Evolutionary conservation across 2,329 filamentous ascomycete genomes (phyloP), one percentile per base, ranked within the genome.

Genomic region (Penicillium italicum): DNA sequence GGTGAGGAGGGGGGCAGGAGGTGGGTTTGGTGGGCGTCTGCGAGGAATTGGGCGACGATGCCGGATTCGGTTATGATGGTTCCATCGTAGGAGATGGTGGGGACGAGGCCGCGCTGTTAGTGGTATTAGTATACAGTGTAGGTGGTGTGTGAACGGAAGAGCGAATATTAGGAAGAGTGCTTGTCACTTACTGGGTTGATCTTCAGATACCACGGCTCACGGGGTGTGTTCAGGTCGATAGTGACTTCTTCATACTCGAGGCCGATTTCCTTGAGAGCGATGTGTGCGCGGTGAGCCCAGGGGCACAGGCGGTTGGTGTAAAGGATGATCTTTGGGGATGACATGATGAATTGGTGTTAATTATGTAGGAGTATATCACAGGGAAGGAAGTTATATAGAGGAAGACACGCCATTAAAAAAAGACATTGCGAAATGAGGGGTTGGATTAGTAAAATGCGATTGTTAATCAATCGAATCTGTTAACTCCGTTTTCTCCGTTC

Each of bases 251-350:
- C 85, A 65, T 84, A 89, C 0, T 82, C 77, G 30, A 91, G 68
- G 11, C 79, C 79, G 12, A 88, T 80, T 67, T 91, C 88, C 30
- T 81, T 79, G 26, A 91, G 80, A 6, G 82, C 82, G 56, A 91
- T 90, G 64, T 91, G 86, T 1, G 84, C 88, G 34, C 90, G 86
- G 68, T 93, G 89, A 16, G 88, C 89, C 72, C 82, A 91, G 22
- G 88, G 88, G 70, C 88, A 91, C 47, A 62, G 49, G 63, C 85
- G 85, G 76, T 85, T 87, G 46, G 87, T 90, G 75, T 91, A 91
- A 40, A 90, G 77, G 31, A 77, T 85, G 70, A 89, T 84, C 62
- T 83, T 82, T 20, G 71, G 72, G 9, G 66, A 43, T 10, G 70
- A 57, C 71, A 73, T 73, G 22, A 28, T 67, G 38, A 5, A 42